Percentiles rank a stretch among this genome's conserved stretches.
Evolutionary conservation across 1,284 basidiomycete species (phyloP).

Genomic region (Hemileia vastatrix): DNA sequence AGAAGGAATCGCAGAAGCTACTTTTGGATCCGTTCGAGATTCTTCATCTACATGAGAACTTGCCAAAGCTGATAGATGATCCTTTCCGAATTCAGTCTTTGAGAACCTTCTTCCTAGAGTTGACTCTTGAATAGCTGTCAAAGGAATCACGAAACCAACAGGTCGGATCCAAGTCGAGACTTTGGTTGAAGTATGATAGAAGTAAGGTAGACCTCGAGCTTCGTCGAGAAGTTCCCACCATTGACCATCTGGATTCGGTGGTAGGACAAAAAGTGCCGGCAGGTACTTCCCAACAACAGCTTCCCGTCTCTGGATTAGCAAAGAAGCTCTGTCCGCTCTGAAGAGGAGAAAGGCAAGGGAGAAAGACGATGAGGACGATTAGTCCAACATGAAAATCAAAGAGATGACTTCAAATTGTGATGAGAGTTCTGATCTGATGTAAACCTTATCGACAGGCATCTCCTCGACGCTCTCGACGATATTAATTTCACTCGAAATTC

Average conservation of each 20-base stretch:
- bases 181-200: slow-evolving; percentile 78
- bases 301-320: slow-evolving; percentile 34
- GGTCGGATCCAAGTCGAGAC: slow-evolving; percentile 84
- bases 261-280: too few relatives aligned
- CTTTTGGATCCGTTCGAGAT: background rate
- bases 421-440: too few relatives aligned
- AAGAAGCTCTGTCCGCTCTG: slow-evolving; percentile 26
- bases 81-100: background rate
- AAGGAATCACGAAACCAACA: slow-evolving; percentile 72
- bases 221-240: slow-evolving; percentile 91
- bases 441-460: too few relatives aligned
- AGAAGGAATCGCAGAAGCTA: background rate
- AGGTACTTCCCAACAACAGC: slow-evolving; percentile 30
- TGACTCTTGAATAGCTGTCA: slow-evolving; percentile 65
- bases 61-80: slow-evolving; percentile 3
- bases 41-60: background rate
- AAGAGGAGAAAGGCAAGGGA: background rate
- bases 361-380: too few relatives aligned
- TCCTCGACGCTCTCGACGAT: too few relatives aligned
- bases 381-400: too few relatives aligned
- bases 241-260: slow-evolving; percentile 71
- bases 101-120: too few relatives aligned
- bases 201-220: slow-evolving; percentile 69
- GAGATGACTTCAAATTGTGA: too few relatives aligned
- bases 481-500: too few relatives aligned